Evolutionary conservation across 805 yeast genomes (phyloP), one percentile per base, ranked within the genome.

Genomic region (Myxozyma mucilagina): DNA sequence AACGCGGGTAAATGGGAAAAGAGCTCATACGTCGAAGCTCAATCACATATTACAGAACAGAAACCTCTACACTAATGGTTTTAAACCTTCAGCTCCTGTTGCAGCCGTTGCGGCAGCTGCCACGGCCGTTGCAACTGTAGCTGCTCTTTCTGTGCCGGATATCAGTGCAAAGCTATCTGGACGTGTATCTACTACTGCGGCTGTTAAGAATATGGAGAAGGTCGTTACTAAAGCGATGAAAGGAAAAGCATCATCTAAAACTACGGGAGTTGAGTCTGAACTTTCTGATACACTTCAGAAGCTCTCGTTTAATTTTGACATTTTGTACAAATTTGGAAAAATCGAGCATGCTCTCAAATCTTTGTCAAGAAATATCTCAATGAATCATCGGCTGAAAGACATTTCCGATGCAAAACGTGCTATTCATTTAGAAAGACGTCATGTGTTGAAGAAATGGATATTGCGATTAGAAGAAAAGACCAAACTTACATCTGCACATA

Each of bases 81-180:
- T 32, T n/a, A 38, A 11, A 36, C 6, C 53, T 9, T 31, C 49
- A 11, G 20, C 49, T 20, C 1, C 49, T 9, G 18, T 29, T 20
- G 47, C 20, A 34, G 51, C 41, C 4, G 41, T 24, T 9, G 47
- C 54, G 43, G 38, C 47, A 9, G 56, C 56, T 16, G 41, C 48
- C 3, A 48, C 48, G 3, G 45, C 56, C 3, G 18, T 47, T 24
- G 56, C 56, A n/a, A 24, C 48, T 16, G 45, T 32, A 8, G 54
- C n/a, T 24, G 45, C 54, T 16, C 38, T 50, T 20, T 13, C 54
- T 5, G 48, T 52, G 18, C 48, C 56, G 10, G 56, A 52, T 42
- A 13, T 52, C 5, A 42, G 48, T 31, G 56, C 56, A 32, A 52
- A 52, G 20, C 5, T 41, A 32, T 52, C 56, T 29, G 41, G 43